A percentile compares a stretch with the other conserved stretches of the same genome.
These are phyloP conservation scores for Typha latifolia DNA, from an alignment of 176 grass and related monocot genomes.

Conservation along the genomic window DNA sequence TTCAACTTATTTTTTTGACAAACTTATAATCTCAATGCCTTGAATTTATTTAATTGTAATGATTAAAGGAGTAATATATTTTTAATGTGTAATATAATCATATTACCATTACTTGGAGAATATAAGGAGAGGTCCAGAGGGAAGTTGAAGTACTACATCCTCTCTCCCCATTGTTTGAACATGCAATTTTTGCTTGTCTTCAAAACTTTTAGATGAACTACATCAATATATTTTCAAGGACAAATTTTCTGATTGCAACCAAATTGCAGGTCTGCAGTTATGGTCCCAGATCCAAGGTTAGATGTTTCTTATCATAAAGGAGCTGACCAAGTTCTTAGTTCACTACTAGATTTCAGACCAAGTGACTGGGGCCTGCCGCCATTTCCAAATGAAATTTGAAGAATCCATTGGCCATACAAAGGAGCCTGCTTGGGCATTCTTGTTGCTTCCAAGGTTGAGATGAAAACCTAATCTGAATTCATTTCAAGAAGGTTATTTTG, in stretches of 20 bases:
- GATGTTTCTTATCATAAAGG: constrained; percentile 75
- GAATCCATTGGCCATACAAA: neutral
- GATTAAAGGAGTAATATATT: too few relatives aligned
- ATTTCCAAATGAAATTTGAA: constrained; percentile 37
- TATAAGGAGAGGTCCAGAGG: too few relatives aligned
- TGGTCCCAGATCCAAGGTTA: constrained; percentile 72
- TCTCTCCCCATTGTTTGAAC: too few relatives aligned
- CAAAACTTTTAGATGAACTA: too few relatives aligned
- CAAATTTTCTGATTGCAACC: constrained; percentile 1
- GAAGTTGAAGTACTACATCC: too few relatives aligned
- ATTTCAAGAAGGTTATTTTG: neutral
- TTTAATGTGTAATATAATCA: too few relatives aligned
- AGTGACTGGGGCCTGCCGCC: constrained; percentile 62
- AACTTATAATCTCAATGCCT: too few relatives aligned
- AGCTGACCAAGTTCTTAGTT: constrained; percentile 76
- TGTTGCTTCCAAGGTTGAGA: constrained; percentile 12
- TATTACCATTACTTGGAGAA: too few relatives aligned
- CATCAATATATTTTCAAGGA: too few relatives aligned
- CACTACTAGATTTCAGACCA: constrained; percentile 65
- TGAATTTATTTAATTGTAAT: too few relatives aligned
- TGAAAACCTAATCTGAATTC: neutral
- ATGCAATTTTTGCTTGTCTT: too few relatives aligned
- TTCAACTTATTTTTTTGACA: too few relatives aligned
- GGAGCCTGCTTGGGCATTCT: constrained; percentile 14
- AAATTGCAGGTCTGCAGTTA: constrained; percentile 53